Conservation (phyloP, 1,284 basidiomycete genomes). For the Cerioporus squamosus region DNA sequence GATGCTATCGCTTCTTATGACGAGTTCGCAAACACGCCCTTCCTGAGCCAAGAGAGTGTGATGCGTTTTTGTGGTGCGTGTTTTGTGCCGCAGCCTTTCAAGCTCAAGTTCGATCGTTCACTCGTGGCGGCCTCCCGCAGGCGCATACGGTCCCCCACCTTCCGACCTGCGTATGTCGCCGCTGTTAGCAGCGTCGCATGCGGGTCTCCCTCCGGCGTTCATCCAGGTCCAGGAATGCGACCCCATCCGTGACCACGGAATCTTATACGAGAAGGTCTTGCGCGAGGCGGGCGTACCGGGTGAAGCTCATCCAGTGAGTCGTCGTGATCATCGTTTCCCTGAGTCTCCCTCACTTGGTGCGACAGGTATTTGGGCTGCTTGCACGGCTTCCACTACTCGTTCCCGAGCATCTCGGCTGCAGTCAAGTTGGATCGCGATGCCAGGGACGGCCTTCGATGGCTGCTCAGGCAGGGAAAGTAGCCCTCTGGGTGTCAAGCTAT, state of each 20-base stretch:
- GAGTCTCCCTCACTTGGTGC: neutral
- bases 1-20: neutral
- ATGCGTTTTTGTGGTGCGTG: neutral
- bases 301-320: slow-evolving; percentile 11
- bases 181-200: slow-evolving; percentile 19
- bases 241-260: slow-evolving; percentile 28
- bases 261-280: slow-evolving; percentile 26
- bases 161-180: slow-evolving; percentile 20
- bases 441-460: neutral
- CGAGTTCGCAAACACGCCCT: neutral
- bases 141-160: neutral
- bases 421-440: neutral
- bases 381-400: neutral
- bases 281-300: slow-evolving; percentile 24
- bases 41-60: neutral
- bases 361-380: slow-evolving; percentile 14
- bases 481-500: too few relatives aligned
- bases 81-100: neutral
- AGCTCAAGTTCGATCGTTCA: neutral
- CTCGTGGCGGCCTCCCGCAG: neutral
- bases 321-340: neutral
- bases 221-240: slow-evolving; percentile 27
- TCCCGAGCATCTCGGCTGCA: neutral
- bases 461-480: too few relatives aligned
- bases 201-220: slow-evolving; percentile 26